These are phyloP conservation scores for Carex parvula DNA, from an alignment of 176 grass and related monocot species.

Conservation along the genomic window DNA sequence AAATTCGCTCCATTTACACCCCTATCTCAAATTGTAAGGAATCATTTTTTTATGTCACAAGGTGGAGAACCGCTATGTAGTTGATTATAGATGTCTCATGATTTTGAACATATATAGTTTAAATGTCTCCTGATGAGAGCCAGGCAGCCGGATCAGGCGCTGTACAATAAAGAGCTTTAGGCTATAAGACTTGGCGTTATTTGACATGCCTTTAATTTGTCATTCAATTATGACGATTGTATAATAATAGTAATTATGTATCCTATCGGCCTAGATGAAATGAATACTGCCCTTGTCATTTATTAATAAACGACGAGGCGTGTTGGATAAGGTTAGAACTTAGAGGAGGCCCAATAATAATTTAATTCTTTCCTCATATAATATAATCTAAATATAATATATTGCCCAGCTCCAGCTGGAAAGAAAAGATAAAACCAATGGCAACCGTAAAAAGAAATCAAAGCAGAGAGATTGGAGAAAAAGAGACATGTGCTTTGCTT, in stretches of 20 bases:
- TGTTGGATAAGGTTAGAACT: conserved; percentile 12
- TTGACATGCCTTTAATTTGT: not conserved
- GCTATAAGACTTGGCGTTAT: not conserved
- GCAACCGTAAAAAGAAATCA: conserved; percentile 1
- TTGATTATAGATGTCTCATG: too few relatives aligned
- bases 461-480: not conserved
- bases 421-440: conserved; percentile 13
- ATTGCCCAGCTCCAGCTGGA: not conserved
- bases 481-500: conserved; percentile 28
- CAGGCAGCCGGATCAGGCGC: too few relatives aligned
- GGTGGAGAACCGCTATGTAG: too few relatives aligned
- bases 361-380: not conserved
- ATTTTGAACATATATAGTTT: not conserved
- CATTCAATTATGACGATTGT: not conserved
- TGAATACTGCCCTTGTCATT: not conserved
- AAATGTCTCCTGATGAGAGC: too few relatives aligned
- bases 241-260: not conserved
- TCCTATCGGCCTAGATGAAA: not conserved
- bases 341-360: not conserved
- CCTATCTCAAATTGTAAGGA: too few relatives aligned
- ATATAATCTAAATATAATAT: not conserved
- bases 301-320: not conserved
- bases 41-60: too few relatives aligned
- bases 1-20: too few relatives aligned
- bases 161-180: not conserved